Evolutionary conservation across 2,329 filamentous ascomycete species (phyloP).

Genomic region (Sclerotinia borealis): DNA sequence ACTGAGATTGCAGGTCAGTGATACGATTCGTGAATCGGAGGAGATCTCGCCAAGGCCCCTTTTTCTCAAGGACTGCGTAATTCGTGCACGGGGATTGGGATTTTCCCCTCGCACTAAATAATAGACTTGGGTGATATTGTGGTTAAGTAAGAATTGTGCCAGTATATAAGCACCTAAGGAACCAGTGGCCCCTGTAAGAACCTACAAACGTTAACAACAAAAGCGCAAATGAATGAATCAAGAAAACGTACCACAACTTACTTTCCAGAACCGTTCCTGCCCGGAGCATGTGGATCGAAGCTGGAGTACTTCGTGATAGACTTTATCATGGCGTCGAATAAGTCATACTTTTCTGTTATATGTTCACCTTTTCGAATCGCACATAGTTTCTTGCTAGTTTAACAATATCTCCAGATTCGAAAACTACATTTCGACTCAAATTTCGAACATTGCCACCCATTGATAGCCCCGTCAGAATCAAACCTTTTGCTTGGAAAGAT

Average conservation of each 20-base stretch:
- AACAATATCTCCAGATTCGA: slow-evolving; percentile 47
- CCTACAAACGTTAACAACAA: slow-evolving; percentile 18
- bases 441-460: slow-evolving; percentile 35
- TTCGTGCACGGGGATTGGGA: slow-evolving; percentile 34
- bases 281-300: slow-evolving; percentile 25
- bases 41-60: slow-evolving; percentile 32
- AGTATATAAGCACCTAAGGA: slow-evolving; percentile 56
- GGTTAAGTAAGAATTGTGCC: slow-evolving; percentile 49
- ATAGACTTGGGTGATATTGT: slow-evolving; percentile 47
- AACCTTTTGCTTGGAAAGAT: slow-evolving; percentile 46
- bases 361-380: slow-evolving; percentile 30
- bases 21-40: slow-evolving; percentile 33
- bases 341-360: slow-evolving; percentile 23
- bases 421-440: slow-evolving; percentile 51
- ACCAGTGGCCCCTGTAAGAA: slow-evolving; percentile 59
- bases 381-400: slow-evolving; percentile 41
- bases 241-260: neutral
- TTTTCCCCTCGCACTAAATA: slow-evolving; percentile 41
- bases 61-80: slow-evolving; percentile 30
- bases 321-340: slow-evolving; percentile 36
- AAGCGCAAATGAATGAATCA: neutral
- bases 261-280: neutral
- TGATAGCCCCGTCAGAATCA: slow-evolving; percentile 45
- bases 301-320: slow-evolving; percentile 40
- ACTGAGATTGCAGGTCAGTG: slow-evolving; percentile 37